A percentile compares a stretch with the other conserved stretches of the same genome.
Evolutionary conservation across 192 early-diverging fungal genomes (phyloP).

Genomic region (Pecoramyces ruminantium): DNA sequence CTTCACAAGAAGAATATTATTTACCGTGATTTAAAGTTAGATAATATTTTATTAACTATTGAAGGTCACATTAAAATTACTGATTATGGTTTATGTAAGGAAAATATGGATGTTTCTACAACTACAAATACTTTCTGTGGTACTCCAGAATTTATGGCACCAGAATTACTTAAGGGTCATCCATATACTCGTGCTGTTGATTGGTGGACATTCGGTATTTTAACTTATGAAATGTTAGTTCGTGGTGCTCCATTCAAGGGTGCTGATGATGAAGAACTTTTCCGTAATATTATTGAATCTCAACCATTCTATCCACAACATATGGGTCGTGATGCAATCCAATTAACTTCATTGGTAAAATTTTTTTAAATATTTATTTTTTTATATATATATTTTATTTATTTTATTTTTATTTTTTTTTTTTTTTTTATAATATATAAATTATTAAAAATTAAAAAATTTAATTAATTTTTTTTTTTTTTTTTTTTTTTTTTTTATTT

Average conservation of each 20-base stretch:
- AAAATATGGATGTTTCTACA: constrained; percentile 71
- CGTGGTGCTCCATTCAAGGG: constrained; percentile 79
- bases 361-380: neutral
- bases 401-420: too few species aligned
- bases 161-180: constrained; percentile 89
- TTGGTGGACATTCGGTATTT: constrained; percentile 95
- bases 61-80: constrained; percentile 96
- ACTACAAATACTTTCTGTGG: constrained; percentile 94
- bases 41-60: constrained; percentile 80
- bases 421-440: too few species aligned
- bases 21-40: constrained; percentile 49
- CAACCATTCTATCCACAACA: constrained; percentile 87
- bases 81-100: constrained; percentile 98
- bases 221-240: constrained; percentile 84
- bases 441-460: too few species aligned
- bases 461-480: neutral
- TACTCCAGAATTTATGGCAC: constrained; percentile 98
- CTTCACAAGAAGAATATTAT: constrained; percentile 88
- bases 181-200: constrained; percentile 92
- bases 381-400: neutral
- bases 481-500: constrained; percentile 46
- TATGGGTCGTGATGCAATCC: constrained; percentile 84
- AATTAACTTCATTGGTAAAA: neutral
- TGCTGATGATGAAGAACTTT: constrained; percentile 94
- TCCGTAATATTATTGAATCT: constrained; percentile 88